Base-by-base conservation (phyloP, 495 filamentous ascomycete species). In the Penicillium ochrochloron region DNA sequence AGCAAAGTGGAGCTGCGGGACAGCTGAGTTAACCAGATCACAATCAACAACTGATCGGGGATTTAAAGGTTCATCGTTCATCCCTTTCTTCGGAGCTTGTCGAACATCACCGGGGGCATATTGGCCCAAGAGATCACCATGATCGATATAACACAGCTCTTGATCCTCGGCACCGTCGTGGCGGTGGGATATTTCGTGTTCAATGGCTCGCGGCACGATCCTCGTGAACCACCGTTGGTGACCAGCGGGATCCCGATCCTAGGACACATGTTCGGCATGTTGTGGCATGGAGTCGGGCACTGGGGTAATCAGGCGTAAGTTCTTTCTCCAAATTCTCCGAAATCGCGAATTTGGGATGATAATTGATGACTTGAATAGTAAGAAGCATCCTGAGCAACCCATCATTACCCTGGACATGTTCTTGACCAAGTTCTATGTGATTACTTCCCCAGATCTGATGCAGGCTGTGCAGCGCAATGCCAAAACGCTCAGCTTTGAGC, bases 391-490 rank as follows among this genome's bases (percentile, higher is more conserved):
- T 0, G 23, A 70, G 4, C 66, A 72, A 60, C 77, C 78, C 2
- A 78, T 82, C 44, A 81, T 80, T 70, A 74, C 75, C 5, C 66
- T 85, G 34, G 70, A 78, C 11, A 76, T 82, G 61, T 63, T 83
- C 37, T 68, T 71, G 55, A 67, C 59, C 37, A 82, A 82, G 37
- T 65, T 78, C 23, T 85, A 86, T 65, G 57, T 84, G 15, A 67
- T 84, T 12, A 75, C 67, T 7, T 78, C 81, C 0, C 75, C 82
- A 6, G 65, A 69, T 1, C 65, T 85, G 29, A 68, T 84, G 19
- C 62, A 57, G 17, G 74, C 74, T 0, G 70, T 83, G 34, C 82
- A 83, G 61, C 82, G 80, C 34, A 72, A 76, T 39, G 62, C 69
- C 54, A 73, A 74, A 25, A 71, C 71, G 7, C 61, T 86, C 31